These are phyloP conservation scores for Oidium heveae DNA, from an alignment of 2,329 filamentous ascomycete species.

Conservation along the genomic window DNA sequence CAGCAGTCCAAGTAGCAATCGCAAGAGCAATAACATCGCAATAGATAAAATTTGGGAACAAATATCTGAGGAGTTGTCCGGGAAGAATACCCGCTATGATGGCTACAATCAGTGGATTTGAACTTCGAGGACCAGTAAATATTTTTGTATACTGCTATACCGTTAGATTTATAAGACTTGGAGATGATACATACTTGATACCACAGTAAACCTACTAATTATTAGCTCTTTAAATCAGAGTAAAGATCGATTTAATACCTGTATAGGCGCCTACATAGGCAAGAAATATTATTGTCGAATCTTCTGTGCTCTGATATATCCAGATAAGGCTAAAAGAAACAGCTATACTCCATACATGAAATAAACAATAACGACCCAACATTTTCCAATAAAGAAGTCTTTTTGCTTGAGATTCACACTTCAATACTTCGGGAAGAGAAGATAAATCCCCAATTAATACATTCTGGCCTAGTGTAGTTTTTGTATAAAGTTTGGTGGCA, in stretches of 20 bases:
- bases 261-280: conserved; percentile 4
- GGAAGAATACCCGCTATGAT: conserved; percentile 2
- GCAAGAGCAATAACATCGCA: conserved; percentile 3
- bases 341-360: conserved; percentile 5
- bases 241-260: background rate
- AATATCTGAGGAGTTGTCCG: conserved; percentile 2
- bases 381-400: conserved; percentile 4
- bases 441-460: conserved; percentile 2
- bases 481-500: conserved; percentile 2
- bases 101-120: conserved; percentile 4
- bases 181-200: conserved; percentile 1
- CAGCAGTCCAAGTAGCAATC: conserved; percentile 17
- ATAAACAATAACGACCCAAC: conserved; percentile 2
- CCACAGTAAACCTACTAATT: conserved; percentile 2
- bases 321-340: conserved; percentile 3
- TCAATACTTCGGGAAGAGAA: conserved; percentile 3
- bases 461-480: conserved; percentile 3
- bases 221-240: background rate
- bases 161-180: background rate
- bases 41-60: conserved; percentile 2
- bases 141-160: conserved; percentile 4
- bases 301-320: conserved; percentile 3
- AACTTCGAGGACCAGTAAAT: conserved; percentile 4
- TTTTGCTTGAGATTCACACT: conserved; percentile 1
- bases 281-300: conserved; percentile 3